Conservation (phyloP, 352 stramenopile genomes). For the Globisporangium cylindrosporum region DNA sequence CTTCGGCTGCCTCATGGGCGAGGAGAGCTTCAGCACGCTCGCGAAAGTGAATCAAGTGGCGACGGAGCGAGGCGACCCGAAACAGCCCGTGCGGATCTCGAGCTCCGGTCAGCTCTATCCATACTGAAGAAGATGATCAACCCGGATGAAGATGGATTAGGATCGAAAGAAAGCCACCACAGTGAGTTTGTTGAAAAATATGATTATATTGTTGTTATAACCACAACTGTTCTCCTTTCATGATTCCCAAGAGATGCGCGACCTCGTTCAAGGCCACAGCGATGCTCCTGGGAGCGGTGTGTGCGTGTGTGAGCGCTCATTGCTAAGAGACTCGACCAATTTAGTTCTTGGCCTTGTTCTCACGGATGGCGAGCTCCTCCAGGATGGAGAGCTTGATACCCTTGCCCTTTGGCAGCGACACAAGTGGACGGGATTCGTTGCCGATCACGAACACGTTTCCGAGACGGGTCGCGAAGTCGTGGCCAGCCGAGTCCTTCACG, state of each 20-base stretch:
- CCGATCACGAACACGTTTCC: slow-evolving; percentile 98
- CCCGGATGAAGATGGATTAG: background rate
- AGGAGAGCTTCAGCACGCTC: slow-evolving; percentile 44
- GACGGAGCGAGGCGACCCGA: slow-evolving; percentile 46
- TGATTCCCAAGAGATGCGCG: slow-evolving; percentile 10
- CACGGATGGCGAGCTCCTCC: slow-evolving; percentile 89
- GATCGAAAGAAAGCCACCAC: background rate
- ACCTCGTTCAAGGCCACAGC: slow-evolving; percentile 13
- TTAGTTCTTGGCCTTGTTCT: slow-evolving; percentile 79
- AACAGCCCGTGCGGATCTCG: slow-evolving; percentile 41
- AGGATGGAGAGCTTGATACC: slow-evolving; percentile 99
- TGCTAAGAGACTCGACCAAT: background rate
- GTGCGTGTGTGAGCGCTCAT: background rate
- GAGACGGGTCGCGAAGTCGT: slow-evolving; percentile 97
- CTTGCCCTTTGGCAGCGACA: slow-evolving; percentile 98
- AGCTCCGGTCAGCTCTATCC: slow-evolving; percentile 46
- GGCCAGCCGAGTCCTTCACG: slow-evolving; percentile 96
- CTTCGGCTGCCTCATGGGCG: slow-evolving; percentile 63
- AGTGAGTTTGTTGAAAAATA: slow-evolving; percentile 3
- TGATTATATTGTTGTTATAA: slow-evolving; percentile 2
- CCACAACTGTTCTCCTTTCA: slow-evolving; percentile 17
- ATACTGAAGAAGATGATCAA: slow-evolving; percentile 3
- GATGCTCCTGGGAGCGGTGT: background rate
- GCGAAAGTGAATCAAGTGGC: slow-evolving; percentile 48
- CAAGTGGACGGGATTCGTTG: slow-evolving; percentile 87